phyloP scores from a whole-genome alignment of 352 stramenopile genomes.

The Pythium guiyangense region DNA sequence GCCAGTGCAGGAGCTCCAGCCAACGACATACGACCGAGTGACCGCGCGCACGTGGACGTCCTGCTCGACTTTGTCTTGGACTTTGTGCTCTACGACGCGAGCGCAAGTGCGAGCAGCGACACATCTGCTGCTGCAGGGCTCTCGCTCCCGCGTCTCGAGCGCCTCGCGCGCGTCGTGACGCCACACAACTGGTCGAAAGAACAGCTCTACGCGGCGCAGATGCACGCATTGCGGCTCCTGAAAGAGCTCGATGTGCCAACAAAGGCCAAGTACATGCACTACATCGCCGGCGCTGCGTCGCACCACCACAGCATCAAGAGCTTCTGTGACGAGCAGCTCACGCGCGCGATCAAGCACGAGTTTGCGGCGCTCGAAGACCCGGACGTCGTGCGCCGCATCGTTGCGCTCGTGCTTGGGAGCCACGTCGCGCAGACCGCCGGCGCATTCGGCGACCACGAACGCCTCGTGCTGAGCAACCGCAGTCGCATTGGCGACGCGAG shows the following conservation, averaged over 20 bases:
- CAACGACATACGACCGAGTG: no score
- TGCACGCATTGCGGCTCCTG: slow-evolving; percentile 46
- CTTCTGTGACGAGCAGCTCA: slow-evolving; percentile 65
- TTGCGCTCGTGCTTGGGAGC: slow-evolving; percentile 59
- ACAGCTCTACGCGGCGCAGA: no score
- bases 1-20: neutral
- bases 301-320: slow-evolving; percentile 64
- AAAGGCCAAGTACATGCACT: slow-evolving; percentile 39
- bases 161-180: slow-evolving; percentile 36
- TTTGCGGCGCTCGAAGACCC: slow-evolving; percentile 37
- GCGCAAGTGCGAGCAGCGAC: no score
- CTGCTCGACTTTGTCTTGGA: no score
- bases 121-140: slow-evolving; percentile 18
- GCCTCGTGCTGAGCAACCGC: slow-evolving; percentile 39
- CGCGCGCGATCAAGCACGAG: slow-evolving; percentile 59
- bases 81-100: no score
- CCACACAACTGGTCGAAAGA: slow-evolving; percentile 31
- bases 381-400: slow-evolving; percentile 28
- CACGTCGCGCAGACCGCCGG: slow-evolving; percentile 36
- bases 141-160: slow-evolving; percentile 16
- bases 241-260: slow-evolving; percentile 42
- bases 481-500: slow-evolving; percentile 48
- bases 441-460: slow-evolving; percentile 32
- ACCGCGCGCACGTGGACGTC: no score
- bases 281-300: slow-evolving; percentile 51